phyloP scores from a whole-genome alignment of 108 stramenopile species.

The Stephanodiscus minutulus region DNA sequence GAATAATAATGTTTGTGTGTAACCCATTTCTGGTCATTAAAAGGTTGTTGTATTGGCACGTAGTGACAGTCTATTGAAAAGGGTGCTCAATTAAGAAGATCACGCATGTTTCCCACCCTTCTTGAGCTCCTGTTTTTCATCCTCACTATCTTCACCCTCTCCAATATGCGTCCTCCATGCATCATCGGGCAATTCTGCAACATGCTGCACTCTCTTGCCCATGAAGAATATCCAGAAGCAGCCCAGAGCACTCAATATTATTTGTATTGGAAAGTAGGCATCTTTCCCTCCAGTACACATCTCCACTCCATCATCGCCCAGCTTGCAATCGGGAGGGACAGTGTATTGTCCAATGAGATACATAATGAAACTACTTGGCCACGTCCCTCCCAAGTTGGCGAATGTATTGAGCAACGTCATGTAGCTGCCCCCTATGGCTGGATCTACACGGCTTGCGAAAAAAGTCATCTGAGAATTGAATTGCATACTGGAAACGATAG shows the following conservation, averaged over 20 bases:
- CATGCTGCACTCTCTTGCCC: slow-evolving; percentile 57
- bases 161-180: slow-evolving; percentile 86
- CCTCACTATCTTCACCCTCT: slow-evolving; percentile 46
- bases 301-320: slow-evolving; percentile 31
- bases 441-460: slow-evolving; percentile 95
- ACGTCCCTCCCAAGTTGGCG: slow-evolving; percentile 93
- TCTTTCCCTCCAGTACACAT: slow-evolving; percentile 70
- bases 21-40: not conserved
- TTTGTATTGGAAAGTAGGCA: slow-evolving; percentile 76
- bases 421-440: slow-evolving; percentile 98
- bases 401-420: slow-evolving; percentile 99
- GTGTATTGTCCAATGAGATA: slow-evolving; percentile 68
- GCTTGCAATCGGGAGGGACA: slow-evolving; percentile 46
- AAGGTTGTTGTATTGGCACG: too few species aligned
- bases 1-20: not conserved
- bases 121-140: slow-evolving; percentile 26
- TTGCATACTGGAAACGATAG: slow-evolving; percentile 86
- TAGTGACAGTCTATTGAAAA: too few species aligned
- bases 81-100: not conserved
- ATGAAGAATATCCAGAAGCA: slow-evolving; percentile 72
- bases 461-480: slow-evolving; percentile 99
- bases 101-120: slow-evolving; percentile 38
- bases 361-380: slow-evolving; percentile 88
- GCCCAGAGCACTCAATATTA: slow-evolving; percentile 67
- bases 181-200: slow-evolving; percentile 81